These are phyloP conservation scores for Dysphania ambrosioides DNA, from an alignment of 148 eudicot genomes.

Conservation along the genomic window DNA sequence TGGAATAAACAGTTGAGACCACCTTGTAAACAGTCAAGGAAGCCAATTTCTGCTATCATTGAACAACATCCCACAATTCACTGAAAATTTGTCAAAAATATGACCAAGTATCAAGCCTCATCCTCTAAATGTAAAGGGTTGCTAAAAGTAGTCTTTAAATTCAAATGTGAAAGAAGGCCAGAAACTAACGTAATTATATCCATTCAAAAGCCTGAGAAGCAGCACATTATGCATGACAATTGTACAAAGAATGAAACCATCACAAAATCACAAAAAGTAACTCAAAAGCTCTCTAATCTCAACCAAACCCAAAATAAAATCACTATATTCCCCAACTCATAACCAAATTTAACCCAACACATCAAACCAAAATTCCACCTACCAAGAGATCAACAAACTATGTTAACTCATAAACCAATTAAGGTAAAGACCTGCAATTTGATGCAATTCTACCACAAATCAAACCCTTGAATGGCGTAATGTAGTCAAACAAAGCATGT, in stretches of 20 bases:
- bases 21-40: neutral
- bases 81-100: neutral
- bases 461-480: no score
- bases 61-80: neutral
- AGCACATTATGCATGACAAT: neutral
- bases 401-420: neutral
- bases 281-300: neutral
- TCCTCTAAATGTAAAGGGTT: neutral
- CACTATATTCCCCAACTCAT: neutral
- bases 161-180: neutral
- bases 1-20: neutral
- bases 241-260: neutral
- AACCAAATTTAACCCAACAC: neutral
- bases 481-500: no score
- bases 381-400: neutral
- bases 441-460: neutral
- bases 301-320: neutral
- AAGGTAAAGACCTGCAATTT: neutral
- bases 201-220: neutral
- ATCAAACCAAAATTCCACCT: constrained; percentile 1
- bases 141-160: neutral
- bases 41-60: neutral
- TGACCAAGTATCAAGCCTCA: neutral
- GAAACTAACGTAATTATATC: neutral
- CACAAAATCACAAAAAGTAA: neutral